phyloP scores from a whole-genome alignment of 768 basidiomycete genomes.

The Stropharia rugosoannulata region DNA sequence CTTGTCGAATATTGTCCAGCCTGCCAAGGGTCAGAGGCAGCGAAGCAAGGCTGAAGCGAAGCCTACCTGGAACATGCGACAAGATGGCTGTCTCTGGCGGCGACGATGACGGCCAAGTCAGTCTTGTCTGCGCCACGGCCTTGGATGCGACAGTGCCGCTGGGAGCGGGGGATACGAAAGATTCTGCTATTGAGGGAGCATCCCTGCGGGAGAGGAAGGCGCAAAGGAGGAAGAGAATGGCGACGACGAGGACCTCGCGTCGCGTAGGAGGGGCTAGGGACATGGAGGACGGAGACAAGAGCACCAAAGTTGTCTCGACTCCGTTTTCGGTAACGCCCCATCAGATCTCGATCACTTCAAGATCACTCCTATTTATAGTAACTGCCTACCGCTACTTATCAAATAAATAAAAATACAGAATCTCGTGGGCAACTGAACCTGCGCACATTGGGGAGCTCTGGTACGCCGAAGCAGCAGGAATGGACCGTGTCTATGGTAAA shows the following conservation, averaged over 20 bases:
- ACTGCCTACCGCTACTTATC: neutral
- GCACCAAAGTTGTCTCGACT: neutral
- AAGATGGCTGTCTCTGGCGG: constrained; percentile 56
- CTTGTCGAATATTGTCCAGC: constrained; percentile 89
- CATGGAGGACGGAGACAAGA: constrained; percentile 19
- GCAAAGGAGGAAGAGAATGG: constrained; percentile 45
- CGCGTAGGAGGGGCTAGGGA: constrained; percentile 45
- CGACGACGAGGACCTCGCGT: constrained; percentile 54
- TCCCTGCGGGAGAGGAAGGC: constrained; percentile 37
- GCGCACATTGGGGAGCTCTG: no score
- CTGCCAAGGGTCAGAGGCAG: constrained; percentile 35
- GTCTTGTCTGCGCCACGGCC: constrained; percentile 15
- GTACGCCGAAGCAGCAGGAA: no score
- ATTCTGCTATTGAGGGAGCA: constrained; percentile 9
- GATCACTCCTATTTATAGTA: constrained; percentile 1
- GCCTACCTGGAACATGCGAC: constrained; percentile 73
- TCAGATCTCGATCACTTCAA: neutral
- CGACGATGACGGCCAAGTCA: constrained; percentile 22
- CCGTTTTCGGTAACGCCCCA: neutral
- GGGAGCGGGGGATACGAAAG: constrained; percentile 9
- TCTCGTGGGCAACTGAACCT: no score
- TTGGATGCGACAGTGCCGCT: neutral
- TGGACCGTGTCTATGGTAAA: no score
- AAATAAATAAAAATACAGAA: no score
- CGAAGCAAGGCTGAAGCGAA: neutral